Evolutionary conservation across 2,329 filamentous ascomycete genomes (phyloP).

Genomic region (Cladophialophora carrionii): DNA sequence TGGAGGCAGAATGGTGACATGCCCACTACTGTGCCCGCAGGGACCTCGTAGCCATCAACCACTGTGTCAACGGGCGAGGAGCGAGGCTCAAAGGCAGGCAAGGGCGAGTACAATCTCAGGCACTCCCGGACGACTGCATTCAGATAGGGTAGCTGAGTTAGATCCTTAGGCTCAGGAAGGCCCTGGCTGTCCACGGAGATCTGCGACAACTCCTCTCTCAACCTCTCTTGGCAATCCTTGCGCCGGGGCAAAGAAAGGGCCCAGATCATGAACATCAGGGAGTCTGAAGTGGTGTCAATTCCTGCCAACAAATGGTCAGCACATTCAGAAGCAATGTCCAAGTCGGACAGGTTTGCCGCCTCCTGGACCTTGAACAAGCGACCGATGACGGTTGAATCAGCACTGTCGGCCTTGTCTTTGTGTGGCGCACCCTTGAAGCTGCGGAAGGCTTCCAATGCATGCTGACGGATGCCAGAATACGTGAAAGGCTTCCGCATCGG

Average conservation of each 20-base stretch:
- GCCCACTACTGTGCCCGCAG: constrained; percentile 40
- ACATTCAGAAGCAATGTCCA: constrained; percentile 58
- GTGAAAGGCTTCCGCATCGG: constrained; percentile 57
- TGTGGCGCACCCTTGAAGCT: constrained; percentile 40
- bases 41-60: constrained; percentile 44
- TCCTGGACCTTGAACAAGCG: constrained; percentile 32
- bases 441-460: constrained; percentile 47
- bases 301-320: constrained; percentile 59
- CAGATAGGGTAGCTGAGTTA: constrained; percentile 50
- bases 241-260: constrained; percentile 53
- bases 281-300: constrained; percentile 58
- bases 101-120: constrained; percentile 53
- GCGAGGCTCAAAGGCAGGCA: constrained; percentile 56
- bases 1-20: constrained; percentile 44
- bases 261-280: constrained; percentile 57
- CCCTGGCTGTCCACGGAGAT: constrained; percentile 40
- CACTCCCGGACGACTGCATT: constrained; percentile 57
- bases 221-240: constrained; percentile 48
- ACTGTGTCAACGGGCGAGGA: constrained; percentile 41
- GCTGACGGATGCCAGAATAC: constrained; percentile 56
- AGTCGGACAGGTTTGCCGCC: constrained; percentile 45
- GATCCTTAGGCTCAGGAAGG: constrained; percentile 45
- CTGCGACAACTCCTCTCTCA: constrained; percentile 49
- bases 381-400: constrained; percentile 37
- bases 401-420: constrained; percentile 36